Base-by-base conservation (phyloP, 495 filamentous ascomycete species). In the Alectoria sarmentosa region DNA sequence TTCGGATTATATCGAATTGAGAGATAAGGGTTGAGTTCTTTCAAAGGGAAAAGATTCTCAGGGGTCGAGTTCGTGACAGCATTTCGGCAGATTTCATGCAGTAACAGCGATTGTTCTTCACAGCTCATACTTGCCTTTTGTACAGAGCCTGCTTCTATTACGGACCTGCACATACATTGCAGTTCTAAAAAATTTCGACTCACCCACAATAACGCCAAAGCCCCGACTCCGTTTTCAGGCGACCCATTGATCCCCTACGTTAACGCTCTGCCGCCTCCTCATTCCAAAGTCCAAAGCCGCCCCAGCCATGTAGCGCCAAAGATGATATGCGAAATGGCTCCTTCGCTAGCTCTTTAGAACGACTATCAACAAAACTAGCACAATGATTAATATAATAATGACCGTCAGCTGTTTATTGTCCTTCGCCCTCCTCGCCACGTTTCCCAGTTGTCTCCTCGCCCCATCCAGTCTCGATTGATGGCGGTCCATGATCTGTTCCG, bases 331-430 rank as follows among this genome's bases (percentile, higher is more conserved):
- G 30, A 34, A 34, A 48, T 14, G 36, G 42, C 38, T 48, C 13
- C 44, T 34, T 46, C 54, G 21, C 62, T 67, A 68, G 76, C 72
- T 92, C 78, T 92, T 93, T 77, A 92, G 70, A 59, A 92, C 82
- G 42, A 86, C 81, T 76, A 94, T 92, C 72, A 94, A 72, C 68
- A 94, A 75, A 15, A 94, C 85, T 71, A 94, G 72, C 13, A 92
- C 76, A 63, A 92, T 81, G 66, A 94, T 92, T 73, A 94, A 69
- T 38, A 87, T 78, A 39, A 89, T 77, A 67, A 94, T 94, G 41
- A 87, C 83, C 69, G 85, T 88, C 80, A 91, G 80, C 73, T 88
- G 88, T 84, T 86, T 84, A 73, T 90, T 88, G 67, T 96, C 90
- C 64, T 84, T 83, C 4, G 90, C 91, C 68, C 84, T 84, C 64